These are phyloP conservation scores for Verticillium nubilum DNA, from an alignment of 2,329 filamentous ascomycete genomes.

Conservation along the genomic window DNA sequence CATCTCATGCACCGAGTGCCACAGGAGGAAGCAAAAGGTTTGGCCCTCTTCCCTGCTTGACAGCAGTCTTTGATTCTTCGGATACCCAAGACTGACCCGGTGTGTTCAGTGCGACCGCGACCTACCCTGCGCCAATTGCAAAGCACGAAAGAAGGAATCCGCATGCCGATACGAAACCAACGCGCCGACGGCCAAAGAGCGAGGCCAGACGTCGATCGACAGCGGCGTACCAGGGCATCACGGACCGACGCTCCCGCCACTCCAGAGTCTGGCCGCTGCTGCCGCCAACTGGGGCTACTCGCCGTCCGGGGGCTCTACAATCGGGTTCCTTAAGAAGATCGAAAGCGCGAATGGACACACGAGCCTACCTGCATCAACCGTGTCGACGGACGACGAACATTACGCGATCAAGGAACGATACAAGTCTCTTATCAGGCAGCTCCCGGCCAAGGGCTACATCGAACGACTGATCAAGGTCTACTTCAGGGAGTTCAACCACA, in stretches of 20 bases:
- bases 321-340: slow-evolving; percentile 50
- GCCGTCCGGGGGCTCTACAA: slow-evolving; percentile 42
- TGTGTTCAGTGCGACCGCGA: slow-evolving; percentile 49
- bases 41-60: not conserved
- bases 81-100: slow-evolving; percentile 8
- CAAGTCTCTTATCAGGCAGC: slow-evolving; percentile 50
- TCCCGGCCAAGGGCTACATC: slow-evolving; percentile 49
- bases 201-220: slow-evolving; percentile 19
- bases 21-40: slow-evolving; percentile 57
- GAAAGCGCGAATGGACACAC: slow-evolving; percentile 35
- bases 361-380: slow-evolving; percentile 15
- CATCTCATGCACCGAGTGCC: slow-evolving; percentile 60
- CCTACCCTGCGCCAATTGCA: slow-evolving; percentile 55
- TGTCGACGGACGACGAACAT: slow-evolving; percentile 23
- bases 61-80: not conserved
- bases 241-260: slow-evolving; percentile 12
- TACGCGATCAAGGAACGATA: slow-evolving; percentile 50
- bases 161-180: slow-evolving; percentile 53
- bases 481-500: slow-evolving; percentile 51
- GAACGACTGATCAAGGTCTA: slow-evolving; percentile 50
- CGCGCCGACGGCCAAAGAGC: slow-evolving; percentile 34
- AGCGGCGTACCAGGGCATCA: slow-evolving; percentile 5
- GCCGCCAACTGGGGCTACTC: slow-evolving; percentile 49
- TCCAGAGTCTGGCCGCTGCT: slow-evolving; percentile 33
- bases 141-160: slow-evolving; percentile 48